phyloP scores from a whole-genome alignment of 2,329 filamentous ascomycete genomes.

The Bertia moriformis region DNA sequence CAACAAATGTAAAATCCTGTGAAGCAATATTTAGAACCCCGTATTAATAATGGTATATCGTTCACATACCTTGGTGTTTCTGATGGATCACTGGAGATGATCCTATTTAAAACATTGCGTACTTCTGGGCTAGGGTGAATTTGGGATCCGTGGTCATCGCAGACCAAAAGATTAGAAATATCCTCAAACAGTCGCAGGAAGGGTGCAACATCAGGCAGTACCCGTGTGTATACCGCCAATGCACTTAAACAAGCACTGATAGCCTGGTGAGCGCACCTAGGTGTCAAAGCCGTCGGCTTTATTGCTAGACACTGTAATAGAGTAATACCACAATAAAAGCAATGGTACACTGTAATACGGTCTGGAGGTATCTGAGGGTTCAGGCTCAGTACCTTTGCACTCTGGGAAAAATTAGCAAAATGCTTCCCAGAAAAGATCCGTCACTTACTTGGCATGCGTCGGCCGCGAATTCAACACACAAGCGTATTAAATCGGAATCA shows the following conservation, averaged over 20 bases:
- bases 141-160: constrained; percentile 3
- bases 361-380: constrained; percentile 6
- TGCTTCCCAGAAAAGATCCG: neutral
- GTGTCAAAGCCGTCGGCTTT: constrained; percentile 4
- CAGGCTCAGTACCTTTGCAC: constrained; percentile 6
- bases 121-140: constrained; percentile 3
- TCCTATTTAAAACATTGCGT: constrained; percentile 4
- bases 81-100: constrained; percentile 8
- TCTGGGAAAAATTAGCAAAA: constrained; percentile 4
- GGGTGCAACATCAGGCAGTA: constrained; percentile 5
- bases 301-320: constrained; percentile 7
- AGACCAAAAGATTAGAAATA: constrained; percentile 6
- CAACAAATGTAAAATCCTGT: neutral
- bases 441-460: constrained; percentile 7
- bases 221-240: constrained; percentile 6
- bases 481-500: constrained; percentile 4
- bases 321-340: constrained; percentile 7
- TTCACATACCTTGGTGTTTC: constrained; percentile 5
- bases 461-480: constrained; percentile 6
- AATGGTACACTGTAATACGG: constrained; percentile 7
- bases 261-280: constrained; percentile 5
- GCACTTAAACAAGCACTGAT: constrained; percentile 8
- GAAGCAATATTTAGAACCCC: too few relatives aligned
- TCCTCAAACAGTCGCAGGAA: constrained; percentile 7
- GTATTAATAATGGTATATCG: neutral